phyloP scores from a whole-genome alignment of 352 stramenopile species.

The Globisporangium paddicum region DNA sequence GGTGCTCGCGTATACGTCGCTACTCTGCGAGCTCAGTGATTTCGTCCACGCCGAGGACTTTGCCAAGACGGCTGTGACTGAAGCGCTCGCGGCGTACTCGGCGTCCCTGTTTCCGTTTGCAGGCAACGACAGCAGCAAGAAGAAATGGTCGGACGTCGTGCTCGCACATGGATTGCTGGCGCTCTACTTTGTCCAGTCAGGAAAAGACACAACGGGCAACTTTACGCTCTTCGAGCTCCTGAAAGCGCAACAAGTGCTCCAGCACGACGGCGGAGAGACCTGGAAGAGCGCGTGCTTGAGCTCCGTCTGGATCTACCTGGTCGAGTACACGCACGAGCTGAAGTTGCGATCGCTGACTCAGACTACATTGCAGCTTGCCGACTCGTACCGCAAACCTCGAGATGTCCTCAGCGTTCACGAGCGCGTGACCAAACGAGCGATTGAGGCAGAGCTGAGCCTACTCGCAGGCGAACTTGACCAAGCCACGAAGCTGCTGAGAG shows the following conservation, averaged over 20 bases:
- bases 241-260: conserved; percentile 40
- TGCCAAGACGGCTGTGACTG: conserved; percentile 34
- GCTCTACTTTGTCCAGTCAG: conserved; percentile 46
- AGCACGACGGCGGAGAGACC: conserved; percentile 10
- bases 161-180: conserved; percentile 60
- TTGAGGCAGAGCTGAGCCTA: conserved; percentile 41
- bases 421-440: conserved; percentile 41
- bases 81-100: conserved; percentile 18
- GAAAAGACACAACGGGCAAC: conserved; percentile 50
- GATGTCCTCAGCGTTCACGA: conserved; percentile 42
- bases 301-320: conserved; percentile 61
- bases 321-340: conserved; percentile 35
- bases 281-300: conserved; percentile 25
- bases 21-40: conserved; percentile 59
- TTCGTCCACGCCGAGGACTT: conserved; percentile 36
- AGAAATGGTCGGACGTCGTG: conserved; percentile 15
- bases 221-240: conserved; percentile 63
- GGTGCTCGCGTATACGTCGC: conserved; percentile 42
- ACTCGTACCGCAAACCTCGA: conserved; percentile 23
- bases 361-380: conserved; percentile 30
- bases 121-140: neutral
- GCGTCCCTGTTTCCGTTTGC: conserved; percentile 1
- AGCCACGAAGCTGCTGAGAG: conserved; percentile 34
- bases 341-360: conserved; percentile 33
- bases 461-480: conserved; percentile 16